phyloP scores from a whole-genome alignment of 345 rosid genomes.

The Kernera saxatilis region DNA sequence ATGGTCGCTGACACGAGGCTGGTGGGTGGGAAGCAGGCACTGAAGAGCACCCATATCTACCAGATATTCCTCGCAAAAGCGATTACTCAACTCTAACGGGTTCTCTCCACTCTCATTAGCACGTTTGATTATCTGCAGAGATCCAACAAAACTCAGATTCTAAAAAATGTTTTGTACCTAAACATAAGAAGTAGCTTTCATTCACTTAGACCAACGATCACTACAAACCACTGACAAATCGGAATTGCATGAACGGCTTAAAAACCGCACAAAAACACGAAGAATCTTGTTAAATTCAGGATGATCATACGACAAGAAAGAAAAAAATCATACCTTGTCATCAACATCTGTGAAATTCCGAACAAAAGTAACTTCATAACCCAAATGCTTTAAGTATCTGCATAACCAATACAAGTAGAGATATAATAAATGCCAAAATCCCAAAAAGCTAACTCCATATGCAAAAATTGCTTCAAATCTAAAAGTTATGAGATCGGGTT shows the following conservation, averaged over 20 bases:
- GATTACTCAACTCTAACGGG: slow-evolving; percentile 53
- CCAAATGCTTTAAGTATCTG: slow-evolving; percentile 66
- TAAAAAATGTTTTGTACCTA: background rate
- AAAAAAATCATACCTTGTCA: slow-evolving; percentile 59
- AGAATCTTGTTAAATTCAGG: background rate
- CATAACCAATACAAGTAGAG: slow-evolving; percentile 10
- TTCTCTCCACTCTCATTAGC: slow-evolving; percentile 58
- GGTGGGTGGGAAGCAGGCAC: slow-evolving; percentile 75
- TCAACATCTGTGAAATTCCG: slow-evolving; percentile 92
- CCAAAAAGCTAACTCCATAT: background rate
- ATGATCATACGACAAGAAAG: background rate
- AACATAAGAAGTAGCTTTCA: background rate
- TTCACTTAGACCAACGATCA: background rate
- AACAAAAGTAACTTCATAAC: slow-evolving; percentile 68
- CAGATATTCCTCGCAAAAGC: slow-evolving; percentile 70
- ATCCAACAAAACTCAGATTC: background rate
- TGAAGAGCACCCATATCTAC: slow-evolving; percentile 67
- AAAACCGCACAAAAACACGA: background rate
- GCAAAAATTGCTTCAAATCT: background rate
- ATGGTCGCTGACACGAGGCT: slow-evolving; percentile 75
- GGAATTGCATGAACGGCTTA: background rate
- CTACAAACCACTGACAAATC: background rate
- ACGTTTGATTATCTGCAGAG: slow-evolving; percentile 61
- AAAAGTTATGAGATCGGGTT: background rate
- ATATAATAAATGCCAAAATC: background rate